Conservation (phyloP, 2,329 filamentous ascomycete genomes). For the Cladosporium sp. region DNA sequence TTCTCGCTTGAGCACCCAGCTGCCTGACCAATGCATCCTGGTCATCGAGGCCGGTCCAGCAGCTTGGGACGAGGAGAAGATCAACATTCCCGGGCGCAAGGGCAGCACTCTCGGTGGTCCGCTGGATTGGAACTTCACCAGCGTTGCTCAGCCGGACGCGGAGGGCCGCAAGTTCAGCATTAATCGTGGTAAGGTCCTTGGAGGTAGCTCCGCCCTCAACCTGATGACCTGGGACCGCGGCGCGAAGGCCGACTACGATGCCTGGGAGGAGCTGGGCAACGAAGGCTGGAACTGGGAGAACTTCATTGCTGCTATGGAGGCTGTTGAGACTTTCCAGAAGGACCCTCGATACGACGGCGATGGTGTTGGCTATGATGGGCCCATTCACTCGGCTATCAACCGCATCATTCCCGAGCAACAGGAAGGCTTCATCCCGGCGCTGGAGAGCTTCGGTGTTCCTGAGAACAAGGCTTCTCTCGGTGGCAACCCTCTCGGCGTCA, state of each 20-base stretch:
- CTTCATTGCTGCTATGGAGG: conserved; percentile 11
- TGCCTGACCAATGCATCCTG: conserved; percentile 18
- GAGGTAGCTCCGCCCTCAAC: conserved; percentile 27
- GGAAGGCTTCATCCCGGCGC: conserved; percentile 39
- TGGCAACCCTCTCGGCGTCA: conserved; percentile 47
- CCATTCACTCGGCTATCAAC: conserved; percentile 35
- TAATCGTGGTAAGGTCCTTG: conserved; percentile 24
- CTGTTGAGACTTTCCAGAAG: conserved; percentile 11
- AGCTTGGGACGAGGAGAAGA: conserved; percentile 14
- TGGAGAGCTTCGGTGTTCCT: conserved; percentile 41
- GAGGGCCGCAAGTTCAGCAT: conserved; percentile 6
- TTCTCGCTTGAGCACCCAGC: conserved; percentile 15
- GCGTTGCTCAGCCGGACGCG: conserved; percentile 7
- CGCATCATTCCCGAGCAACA: conserved; percentile 41
- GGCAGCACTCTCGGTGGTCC: conserved; percentile 17
- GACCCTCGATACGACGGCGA: conserved; percentile 6
- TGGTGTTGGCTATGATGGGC: conserved; percentile 29
- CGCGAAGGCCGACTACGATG: conserved; percentile 27
- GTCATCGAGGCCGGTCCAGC: conserved; percentile 22
- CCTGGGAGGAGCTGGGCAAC: conserved; percentile 33
- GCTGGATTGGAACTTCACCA: conserved; percentile 40
- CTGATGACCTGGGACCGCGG: conserved; percentile 27
- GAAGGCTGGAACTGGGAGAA: conserved; percentile 26
- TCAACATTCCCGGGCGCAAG: conserved; percentile 23
- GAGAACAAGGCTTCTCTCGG: conserved; percentile 41